Evolutionary conservation across 2,329 filamentous ascomycete species (phyloP), one percentile per base, ranked within the genome.

Genomic region (Nothophaeocryptopus gaeumannii): DNA sequence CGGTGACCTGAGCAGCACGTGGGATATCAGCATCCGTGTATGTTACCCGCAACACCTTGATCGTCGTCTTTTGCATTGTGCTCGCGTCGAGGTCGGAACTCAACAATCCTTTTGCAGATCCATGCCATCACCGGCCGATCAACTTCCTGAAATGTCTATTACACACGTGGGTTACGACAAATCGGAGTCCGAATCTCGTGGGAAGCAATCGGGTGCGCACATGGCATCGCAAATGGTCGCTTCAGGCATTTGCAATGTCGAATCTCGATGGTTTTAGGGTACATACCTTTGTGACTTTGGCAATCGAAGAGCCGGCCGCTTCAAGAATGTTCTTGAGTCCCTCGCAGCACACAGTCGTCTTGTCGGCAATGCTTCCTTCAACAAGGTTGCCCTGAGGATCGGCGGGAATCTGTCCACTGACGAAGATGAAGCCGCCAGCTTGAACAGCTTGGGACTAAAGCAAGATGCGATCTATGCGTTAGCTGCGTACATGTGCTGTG

Each of bases 321-420:
- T 83, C 80, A 44, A 97, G 82, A 50, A 97, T 89, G 37, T 88
- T 87, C 70, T 85, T 80, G 66, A 96, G 81, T 73, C 95, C 95
- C 72, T 86, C 78, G 72, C 85, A 85, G 76, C 82, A 86, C 63
- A 80, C 79, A 58, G 80, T 80, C 61, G 86, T 88, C 70, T 85
- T 81, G 61, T 90, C 79, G 55, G 79, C 78, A 61, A 88, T 81
- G 65, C 74, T 79, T 46, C 84, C 85, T 34, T 79, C 72, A 57
- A 87, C 74, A 45, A 87, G 73, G 59, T 79, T 76, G 55, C 80
- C 81, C 45, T 72, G 69, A 36, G 77, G 73, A 68, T 86, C 82
- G 58, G 82, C 81, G 56, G 89, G 90, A 67, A 95, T 92, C 72
- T 89, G 83, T 60, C 86, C 86, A 0, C 85, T 88, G 65, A 85